Evolutionary conservation across 2,329 filamentous ascomycete genomes (phyloP), one percentile per base, ranked within the genome.

Genomic region (Fusarium subglutinans): DNA sequence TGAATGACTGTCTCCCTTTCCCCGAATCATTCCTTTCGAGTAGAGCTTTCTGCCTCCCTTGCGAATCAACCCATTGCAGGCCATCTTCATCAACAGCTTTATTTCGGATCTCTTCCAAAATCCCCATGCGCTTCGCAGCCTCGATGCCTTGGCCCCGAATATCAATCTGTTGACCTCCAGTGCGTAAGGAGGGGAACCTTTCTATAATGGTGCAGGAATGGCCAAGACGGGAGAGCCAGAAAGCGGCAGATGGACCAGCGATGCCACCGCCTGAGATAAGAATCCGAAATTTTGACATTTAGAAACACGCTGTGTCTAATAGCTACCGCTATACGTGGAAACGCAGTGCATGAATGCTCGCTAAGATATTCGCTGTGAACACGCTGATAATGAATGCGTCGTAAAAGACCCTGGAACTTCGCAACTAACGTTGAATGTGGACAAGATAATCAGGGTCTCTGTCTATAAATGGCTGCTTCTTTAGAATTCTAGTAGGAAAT

Each of bases 231-330:
- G 77, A 84, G 11, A 87, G 80, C 77, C 83, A 83, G 57, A 81
- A 82, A 13, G 84, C 85, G 5, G 86, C 79, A 1, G 83, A 80
- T 0, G 85, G 83, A 9, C 86, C 86, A 28, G 83, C 83, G 38
- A 87, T 81, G 65, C 86, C 85, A 9, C 81, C 84, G 65, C 86
- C 86, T 56, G 82, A 80, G 68, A 89, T 86, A 69, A 89, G 85
- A 48, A 89, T 77, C 75, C 80, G 86, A 63, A 86, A 73, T 20
- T 79, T 63, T 13, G 51, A 43, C 69, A 73, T 73, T 51, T 33
- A n/a, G n/a, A 37, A 24, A n/a, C 26, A 24, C 37, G 24, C 9
- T n/a, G 24, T 17, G 38, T 28, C 24, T 28, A 37, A 17, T 37
- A n/a, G 24, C 22, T 13, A 47, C 26, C 20, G 18, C 17, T 40